Conservation (phyloP, 2,329 filamentous ascomycete genomes). For the Fusarium tricinctum region DNA sequence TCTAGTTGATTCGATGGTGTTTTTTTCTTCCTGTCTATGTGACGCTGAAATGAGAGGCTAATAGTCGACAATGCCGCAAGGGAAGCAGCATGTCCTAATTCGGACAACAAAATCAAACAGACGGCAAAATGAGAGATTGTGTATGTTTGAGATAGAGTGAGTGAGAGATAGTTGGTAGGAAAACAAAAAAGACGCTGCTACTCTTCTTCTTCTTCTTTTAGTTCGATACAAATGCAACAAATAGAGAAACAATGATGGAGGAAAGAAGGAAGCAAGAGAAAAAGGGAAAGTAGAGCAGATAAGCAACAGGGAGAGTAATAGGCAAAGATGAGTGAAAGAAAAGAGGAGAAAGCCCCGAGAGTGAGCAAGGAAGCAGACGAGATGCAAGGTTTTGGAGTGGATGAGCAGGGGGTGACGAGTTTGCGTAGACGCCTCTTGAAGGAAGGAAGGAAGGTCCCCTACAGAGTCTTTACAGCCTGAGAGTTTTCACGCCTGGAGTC, state of each 20-base stretch:
- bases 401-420: conserved; percentile 26
- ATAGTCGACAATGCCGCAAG: conserved; percentile 47
- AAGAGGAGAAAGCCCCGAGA: conserved; percentile 41
- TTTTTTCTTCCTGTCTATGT: conserved; percentile 34
- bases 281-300: conserved; percentile 32
- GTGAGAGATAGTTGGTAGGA: conserved; percentile 26
- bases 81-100: conserved; percentile 48
- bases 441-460: neutral
- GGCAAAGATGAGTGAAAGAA: conserved; percentile 29
- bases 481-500: conserved; percentile 37
- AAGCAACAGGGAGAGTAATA: conserved; percentile 32
- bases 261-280: conserved; percentile 22
- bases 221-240: conserved; percentile 30
- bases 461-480: neutral
- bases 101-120: conserved; percentile 31
- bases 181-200: conserved; percentile 40
- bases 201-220: conserved; percentile 19
- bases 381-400: conserved; percentile 39
- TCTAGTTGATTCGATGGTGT: conserved; percentile 17
- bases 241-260: conserved; percentile 37
- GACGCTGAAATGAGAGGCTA: conserved; percentile 47
- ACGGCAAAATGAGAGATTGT: conserved; percentile 22
- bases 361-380: conserved; percentile 37
- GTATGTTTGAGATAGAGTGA: conserved; percentile 21
- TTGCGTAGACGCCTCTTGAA: conserved; percentile 26